Conservation (phyloP, 2,329 filamentous ascomycete genomes). For the Dendryphion nanum region DNA sequence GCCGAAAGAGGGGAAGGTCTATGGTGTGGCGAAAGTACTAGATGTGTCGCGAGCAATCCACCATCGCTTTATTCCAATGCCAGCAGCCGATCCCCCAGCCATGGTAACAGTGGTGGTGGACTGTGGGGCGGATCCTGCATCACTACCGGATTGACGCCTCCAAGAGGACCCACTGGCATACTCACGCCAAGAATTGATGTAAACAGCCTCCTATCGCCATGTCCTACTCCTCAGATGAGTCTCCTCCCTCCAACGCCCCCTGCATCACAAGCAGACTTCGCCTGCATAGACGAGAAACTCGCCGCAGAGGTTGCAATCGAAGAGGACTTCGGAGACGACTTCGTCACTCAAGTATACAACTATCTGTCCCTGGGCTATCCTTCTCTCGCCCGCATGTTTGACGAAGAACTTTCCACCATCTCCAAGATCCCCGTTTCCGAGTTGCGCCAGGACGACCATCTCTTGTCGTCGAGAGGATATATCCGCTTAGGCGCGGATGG, state of each 20-base stretch:
- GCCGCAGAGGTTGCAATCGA: slow-evolving; percentile 49
- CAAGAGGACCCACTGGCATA: slow-evolving; percentile 47
- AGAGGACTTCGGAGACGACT: slow-evolving; percentile 74
- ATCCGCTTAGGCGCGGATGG: slow-evolving; percentile 56
- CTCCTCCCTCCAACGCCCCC: slow-evolving; percentile 38
- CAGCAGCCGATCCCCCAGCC: slow-evolving; percentile 50
- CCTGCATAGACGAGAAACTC: slow-evolving; percentile 43
- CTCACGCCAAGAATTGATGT: slow-evolving; percentile 47
- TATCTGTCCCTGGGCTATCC: slow-evolving; percentile 93
- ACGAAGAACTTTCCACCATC: slow-evolving; percentile 82
- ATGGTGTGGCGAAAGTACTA: slow-evolving; percentile 55
- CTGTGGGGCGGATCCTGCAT: slow-evolving; percentile 76
- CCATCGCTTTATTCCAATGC: slow-evolving; percentile 30
- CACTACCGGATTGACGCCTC: slow-evolving; percentile 38
- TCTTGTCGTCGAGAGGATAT: slow-evolving; percentile 67
- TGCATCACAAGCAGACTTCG: slow-evolving; percentile 38
- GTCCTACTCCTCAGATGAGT: slow-evolving; percentile 31
- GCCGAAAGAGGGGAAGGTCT: slow-evolving; percentile 50
- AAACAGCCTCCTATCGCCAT: slow-evolving; percentile 43
- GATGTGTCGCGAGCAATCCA: slow-evolving; percentile 25
- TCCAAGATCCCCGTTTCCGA: slow-evolving; percentile 67
- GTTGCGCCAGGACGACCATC: slow-evolving; percentile 68
- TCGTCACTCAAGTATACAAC: slow-evolving; percentile 95
- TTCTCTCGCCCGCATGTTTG: slow-evolving; percentile 76
- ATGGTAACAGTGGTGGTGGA: slow-evolving; percentile 63